Conservation (phyloP, 805 yeast species). For the Sungouiella blattae region DNA sequence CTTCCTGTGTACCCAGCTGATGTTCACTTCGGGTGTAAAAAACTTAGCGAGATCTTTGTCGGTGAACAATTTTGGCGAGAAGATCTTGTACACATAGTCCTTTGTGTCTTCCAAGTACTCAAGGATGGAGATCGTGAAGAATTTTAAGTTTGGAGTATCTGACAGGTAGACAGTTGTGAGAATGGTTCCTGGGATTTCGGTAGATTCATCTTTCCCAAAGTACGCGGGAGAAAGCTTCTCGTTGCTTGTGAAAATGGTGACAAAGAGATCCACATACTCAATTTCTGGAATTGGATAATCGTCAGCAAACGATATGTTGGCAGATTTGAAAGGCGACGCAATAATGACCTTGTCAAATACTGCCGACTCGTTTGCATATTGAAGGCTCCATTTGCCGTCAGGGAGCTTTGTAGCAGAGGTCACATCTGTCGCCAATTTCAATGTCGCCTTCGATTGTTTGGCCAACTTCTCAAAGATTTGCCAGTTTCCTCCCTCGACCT, state of each 20-base stretch:
- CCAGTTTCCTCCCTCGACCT: constrained; percentile 45
- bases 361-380: constrained; percentile 8
- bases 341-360: constrained; percentile 42
- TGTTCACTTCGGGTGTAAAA: neutral
- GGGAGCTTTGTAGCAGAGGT: constrained; percentile 8
- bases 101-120: constrained; percentile 20
- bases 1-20: constrained; percentile 23
- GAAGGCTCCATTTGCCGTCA: constrained; percentile 3
- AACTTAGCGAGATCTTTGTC: neutral
- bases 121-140: constrained; percentile 32
- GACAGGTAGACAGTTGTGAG: constrained; percentile 17
- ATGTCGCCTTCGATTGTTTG: constrained; percentile 28
- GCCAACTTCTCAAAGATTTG: constrained; percentile 40
- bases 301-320: constrained; percentile 18
- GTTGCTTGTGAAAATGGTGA: constrained; percentile 29
- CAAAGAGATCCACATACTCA: constrained; percentile 39
- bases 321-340: constrained; percentile 41
- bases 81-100: constrained; percentile 41
- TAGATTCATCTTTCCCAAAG: constrained; percentile 5
- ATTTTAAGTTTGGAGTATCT: constrained; percentile 13
- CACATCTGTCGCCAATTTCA: constrained; percentile 26
- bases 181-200: constrained; percentile 20
- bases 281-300: constrained; percentile 6
- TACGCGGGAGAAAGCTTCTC: constrained; percentile 16
- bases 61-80: constrained; percentile 24